phyloP scores from a whole-genome alignment of 73 alveolate genomes.

The Vitrella brassicaformis region DNA sequence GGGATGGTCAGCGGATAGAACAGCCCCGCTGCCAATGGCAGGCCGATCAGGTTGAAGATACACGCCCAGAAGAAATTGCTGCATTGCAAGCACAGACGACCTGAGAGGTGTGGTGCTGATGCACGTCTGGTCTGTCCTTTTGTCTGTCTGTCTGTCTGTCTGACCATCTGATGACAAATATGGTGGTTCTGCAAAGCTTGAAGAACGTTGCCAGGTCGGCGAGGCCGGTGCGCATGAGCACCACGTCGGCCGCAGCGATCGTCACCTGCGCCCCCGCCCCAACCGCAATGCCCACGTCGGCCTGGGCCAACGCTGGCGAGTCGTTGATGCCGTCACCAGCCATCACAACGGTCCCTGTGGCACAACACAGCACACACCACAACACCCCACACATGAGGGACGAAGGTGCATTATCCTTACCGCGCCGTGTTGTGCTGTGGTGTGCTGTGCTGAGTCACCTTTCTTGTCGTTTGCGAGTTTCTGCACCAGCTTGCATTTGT shows the following conservation, averaged over 20 bases:
- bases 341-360: constrained; percentile 49
- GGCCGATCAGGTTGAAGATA: constrained; percentile 12
- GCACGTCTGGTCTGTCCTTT: too few species aligned
- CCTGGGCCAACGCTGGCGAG: constrained; percentile 74
- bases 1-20: background rate
- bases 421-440: too few species aligned
- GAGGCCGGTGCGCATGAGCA: constrained; percentile 33
- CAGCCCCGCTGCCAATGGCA: constrained; percentile 28
- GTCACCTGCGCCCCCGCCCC: constrained; percentile 75
- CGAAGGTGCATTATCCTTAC: too few species aligned
- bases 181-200: background rate
- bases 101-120: too few species aligned
- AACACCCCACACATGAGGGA: too few species aligned
- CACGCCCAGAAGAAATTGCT: constrained; percentile 27
- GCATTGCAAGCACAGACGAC: too few species aligned
- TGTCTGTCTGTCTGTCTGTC: too few species aligned
- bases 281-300: constrained; percentile 85
- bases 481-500: background rate
- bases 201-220: background rate
- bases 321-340: constrained; percentile 93
- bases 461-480: too few species aligned
- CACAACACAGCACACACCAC: too few species aligned
- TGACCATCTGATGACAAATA: background rate
- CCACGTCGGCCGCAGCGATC: constrained; percentile 60
- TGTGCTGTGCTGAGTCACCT: too few species aligned